Evolutionary conservation across 768 basidiomycete species (phyloP).

Genomic region (Tulasnella sp.): DNA sequence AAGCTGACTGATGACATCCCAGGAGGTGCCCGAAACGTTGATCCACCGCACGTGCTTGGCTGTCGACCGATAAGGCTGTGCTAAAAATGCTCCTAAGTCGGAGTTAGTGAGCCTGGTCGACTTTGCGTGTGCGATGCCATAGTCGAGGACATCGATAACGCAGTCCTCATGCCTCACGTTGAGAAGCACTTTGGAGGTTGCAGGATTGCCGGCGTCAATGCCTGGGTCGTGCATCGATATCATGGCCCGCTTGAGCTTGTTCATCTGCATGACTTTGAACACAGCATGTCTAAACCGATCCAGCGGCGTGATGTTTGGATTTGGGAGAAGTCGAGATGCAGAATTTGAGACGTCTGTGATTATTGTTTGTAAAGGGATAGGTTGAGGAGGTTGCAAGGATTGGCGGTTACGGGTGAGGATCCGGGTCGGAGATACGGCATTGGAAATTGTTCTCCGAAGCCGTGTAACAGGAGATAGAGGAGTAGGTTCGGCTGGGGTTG

Average conservation of each 20-base stretch:
- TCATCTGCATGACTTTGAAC: slow-evolving; percentile 13
- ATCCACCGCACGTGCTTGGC: slow-evolving; percentile 16
- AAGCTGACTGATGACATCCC: slow-evolving; percentile 6
- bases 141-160: slow-evolving; percentile 10
- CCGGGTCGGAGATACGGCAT: slow-evolving; percentile 7
- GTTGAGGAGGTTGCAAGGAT: neutral
- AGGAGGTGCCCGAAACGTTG: slow-evolving; percentile 8
- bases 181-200: neutral
- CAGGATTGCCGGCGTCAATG: neutral
- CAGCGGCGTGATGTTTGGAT: neutral
- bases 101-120: neutral
- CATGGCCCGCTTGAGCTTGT: neutral
- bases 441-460: neutral
- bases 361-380: neutral
- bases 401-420: neutral
- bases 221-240: slow-evolving; percentile 10
- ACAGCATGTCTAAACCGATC: slow-evolving; percentile 14
- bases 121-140: neutral
- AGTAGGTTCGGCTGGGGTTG: neutral
- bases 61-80: neutral
- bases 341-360: neutral
- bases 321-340: neutral
- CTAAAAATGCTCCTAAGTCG: neutral
- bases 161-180: slow-evolving; percentile 11
- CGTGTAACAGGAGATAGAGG: slow-evolving; percentile 1